Conservation (phyloP, 2,329 filamentous ascomycete genomes). For the Scedosporium minutisporum region DNA sequence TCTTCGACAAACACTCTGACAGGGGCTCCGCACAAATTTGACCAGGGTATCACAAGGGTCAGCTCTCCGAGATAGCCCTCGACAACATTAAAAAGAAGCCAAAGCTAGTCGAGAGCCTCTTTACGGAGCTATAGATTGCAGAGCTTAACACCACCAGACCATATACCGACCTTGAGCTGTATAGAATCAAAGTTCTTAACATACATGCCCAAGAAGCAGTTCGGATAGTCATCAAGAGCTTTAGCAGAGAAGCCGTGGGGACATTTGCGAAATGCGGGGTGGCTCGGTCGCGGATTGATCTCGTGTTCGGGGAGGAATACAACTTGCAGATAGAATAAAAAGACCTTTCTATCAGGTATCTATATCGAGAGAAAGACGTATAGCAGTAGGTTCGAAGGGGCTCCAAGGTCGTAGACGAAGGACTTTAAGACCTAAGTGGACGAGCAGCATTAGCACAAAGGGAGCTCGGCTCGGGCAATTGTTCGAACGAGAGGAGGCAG, state of each 20-base stretch:
- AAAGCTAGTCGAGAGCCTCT: constrained; percentile 94
- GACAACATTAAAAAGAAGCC: constrained; percentile 90
- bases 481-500: neutral
- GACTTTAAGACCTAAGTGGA: neutral
- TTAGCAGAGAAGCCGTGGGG: neutral
- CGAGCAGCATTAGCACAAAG: neutral
- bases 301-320: neutral
- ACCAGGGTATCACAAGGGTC: constrained; percentile 92
- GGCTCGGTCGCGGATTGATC: neutral
- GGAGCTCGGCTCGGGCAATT: neutral
- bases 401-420: neutral
- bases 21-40: constrained; percentile 86
- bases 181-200: constrained; percentile 98
- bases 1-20: constrained; percentile 94
- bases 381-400: neutral
- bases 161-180: constrained; percentile 97
- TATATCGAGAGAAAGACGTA: neutral
- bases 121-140: constrained; percentile 83
- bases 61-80: constrained; percentile 90
- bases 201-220: constrained; percentile 97
- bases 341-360: neutral
- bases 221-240: neutral
- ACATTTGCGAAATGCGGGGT: neutral
- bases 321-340: neutral
- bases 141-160: constrained; percentile 96